A percentile compares a stretch with the other conserved stretches of the same genome.
These are phyloP conservation scores for Moesziomyces parantarcticus DNA, from an alignment of 1,284 basidiomycete species.

Conservation along the genomic window DNA sequence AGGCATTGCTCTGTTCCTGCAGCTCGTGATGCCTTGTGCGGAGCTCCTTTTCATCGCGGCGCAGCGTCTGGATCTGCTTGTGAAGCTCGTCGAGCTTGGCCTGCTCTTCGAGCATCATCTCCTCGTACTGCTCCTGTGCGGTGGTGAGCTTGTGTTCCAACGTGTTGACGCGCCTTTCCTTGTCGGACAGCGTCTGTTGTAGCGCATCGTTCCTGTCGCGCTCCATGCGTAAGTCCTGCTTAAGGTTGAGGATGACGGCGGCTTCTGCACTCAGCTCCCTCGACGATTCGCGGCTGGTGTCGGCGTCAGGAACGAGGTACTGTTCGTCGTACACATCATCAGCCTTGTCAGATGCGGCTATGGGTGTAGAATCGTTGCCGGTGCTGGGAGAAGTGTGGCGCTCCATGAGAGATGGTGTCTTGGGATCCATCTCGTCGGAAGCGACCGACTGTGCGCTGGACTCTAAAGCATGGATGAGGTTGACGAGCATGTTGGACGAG, in stretches of 20 bases:
- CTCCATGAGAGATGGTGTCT: conserved; percentile 26
- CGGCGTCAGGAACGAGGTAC: conserved; percentile 26
- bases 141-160: conserved; percentile 47
- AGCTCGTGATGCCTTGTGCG: conserved; percentile 34
- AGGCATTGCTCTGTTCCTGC: conserved; percentile 38
- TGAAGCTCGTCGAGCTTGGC: conserved; percentile 37
- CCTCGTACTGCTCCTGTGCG: conserved; percentile 45
- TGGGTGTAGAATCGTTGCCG: conserved; percentile 32
- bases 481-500: conserved; percentile 41
- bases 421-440: conserved; percentile 20
- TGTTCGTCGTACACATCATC: conserved; percentile 29
- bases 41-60: conserved; percentile 40
- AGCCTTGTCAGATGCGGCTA: conserved; percentile 25
- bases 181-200: conserved; percentile 41
- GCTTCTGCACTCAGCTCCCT: conserved; percentile 36
- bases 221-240: conserved; percentile 46
- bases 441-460: conserved; percentile 30
- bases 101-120: conserved; percentile 40
- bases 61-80: conserved; percentile 41
- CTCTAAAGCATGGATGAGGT: conserved; percentile 39
- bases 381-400: conserved; percentile 27
- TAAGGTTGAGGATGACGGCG: conserved; percentile 31
- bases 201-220: conserved; percentile 42
- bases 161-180: conserved; percentile 37
- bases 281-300: conserved; percentile 35